Conservation (phyloP, 345 rosid species). For the Salix caprea region DNA sequence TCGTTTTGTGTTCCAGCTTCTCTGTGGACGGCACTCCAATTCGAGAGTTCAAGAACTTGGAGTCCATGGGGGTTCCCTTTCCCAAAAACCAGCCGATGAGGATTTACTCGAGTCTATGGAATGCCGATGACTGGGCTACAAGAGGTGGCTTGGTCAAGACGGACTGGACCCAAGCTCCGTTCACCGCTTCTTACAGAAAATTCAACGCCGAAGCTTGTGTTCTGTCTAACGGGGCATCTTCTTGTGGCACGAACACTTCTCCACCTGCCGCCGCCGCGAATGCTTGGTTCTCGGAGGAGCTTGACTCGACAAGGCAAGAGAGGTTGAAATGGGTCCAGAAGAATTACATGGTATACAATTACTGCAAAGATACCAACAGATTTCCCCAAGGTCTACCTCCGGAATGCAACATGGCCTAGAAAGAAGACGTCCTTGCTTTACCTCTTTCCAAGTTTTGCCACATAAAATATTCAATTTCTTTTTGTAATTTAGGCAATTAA, state of each 20-base stretch:
- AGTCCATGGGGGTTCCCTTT: slow-evolving; percentile 49
- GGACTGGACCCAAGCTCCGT: slow-evolving; percentile 57
- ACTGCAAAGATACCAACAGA: slow-evolving; percentile 13
- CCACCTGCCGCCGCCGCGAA: too few relatives aligned
- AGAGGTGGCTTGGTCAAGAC: slow-evolving; percentile 26
- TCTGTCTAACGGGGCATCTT: slow-evolving; percentile 27
- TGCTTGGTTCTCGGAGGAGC: slow-evolving; percentile 7
- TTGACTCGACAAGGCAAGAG: slow-evolving; percentile 12
- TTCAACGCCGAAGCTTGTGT: slow-evolving; percentile 46
- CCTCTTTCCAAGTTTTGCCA: too few relatives aligned
- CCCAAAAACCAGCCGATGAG: slow-evolving; percentile 61
- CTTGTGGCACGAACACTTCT: slow-evolving; percentile 10
- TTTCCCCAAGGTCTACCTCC: slow-evolving; percentile 25
- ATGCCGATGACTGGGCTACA: slow-evolving; percentile 34
- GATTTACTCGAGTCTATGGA: slow-evolving; percentile 53
- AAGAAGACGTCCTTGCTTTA: too few relatives aligned
- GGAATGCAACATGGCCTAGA: slow-evolving; percentile 17
- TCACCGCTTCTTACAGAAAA: slow-evolving; percentile 52
- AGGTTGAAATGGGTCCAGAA: slow-evolving; percentile 28
- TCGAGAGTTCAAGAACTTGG: slow-evolving; percentile 73
- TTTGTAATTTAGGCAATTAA: too few relatives aligned
- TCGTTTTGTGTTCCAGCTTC: slow-evolving; percentile 18
- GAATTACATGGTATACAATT: slow-evolving; percentile 35
- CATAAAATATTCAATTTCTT: too few relatives aligned
- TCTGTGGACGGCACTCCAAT: slow-evolving; percentile 60